Conservation (phyloP, 2,329 filamentous ascomycete species). For the Bipolaris oryzae region DNA sequence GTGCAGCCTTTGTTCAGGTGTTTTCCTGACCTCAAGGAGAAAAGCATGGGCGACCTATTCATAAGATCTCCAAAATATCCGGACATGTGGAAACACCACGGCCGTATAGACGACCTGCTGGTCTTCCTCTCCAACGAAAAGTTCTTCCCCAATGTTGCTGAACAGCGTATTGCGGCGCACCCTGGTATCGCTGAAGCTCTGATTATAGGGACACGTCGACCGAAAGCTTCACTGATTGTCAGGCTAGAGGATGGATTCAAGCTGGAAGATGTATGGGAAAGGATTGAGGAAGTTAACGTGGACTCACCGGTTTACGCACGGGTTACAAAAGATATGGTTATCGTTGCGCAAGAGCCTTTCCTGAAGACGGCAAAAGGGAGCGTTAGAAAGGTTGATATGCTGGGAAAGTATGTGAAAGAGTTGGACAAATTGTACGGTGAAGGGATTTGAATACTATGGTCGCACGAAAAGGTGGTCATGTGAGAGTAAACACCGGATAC, state of each 20-base stretch:
- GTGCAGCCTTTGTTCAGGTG: slow-evolving; percentile 30
- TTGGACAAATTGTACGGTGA: slow-evolving; percentile 16
- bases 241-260: slow-evolving; percentile 27
- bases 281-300: slow-evolving; percentile 53
- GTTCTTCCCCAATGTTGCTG: slow-evolving; percentile 27
- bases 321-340: slow-evolving; percentile 52
- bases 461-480: not conserved
- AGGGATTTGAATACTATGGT: not conserved
- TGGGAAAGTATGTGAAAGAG: slow-evolving; percentile 45
- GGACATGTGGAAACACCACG: slow-evolving; percentile 23
- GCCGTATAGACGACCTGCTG: slow-evolving; percentile 30
- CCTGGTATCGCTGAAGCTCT: slow-evolving; percentile 37
- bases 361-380: slow-evolving; percentile 55
- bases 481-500: too few species aligned
- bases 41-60: slow-evolving; percentile 25
- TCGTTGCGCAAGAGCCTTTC: slow-evolving; percentile 55
- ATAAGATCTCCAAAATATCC: slow-evolving; percentile 15
- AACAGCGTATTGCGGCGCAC: slow-evolving; percentile 32
- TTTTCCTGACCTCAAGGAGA: slow-evolving; percentile 21
- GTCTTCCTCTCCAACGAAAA: slow-evolving; percentile 28
- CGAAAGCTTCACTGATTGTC: slow-evolving; percentile 39
- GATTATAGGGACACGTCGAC: slow-evolving; percentile 39
- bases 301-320: slow-evolving; percentile 50
- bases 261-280: slow-evolving; percentile 55
- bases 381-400: slow-evolving; percentile 51